A percentile compares a stretch with the other conserved stretches of the same genome.
These are phyloP conservation scores for Scutellaria barbata DNA, from an alignment of 257 asterid genomes.

Conservation along the genomic window DNA sequence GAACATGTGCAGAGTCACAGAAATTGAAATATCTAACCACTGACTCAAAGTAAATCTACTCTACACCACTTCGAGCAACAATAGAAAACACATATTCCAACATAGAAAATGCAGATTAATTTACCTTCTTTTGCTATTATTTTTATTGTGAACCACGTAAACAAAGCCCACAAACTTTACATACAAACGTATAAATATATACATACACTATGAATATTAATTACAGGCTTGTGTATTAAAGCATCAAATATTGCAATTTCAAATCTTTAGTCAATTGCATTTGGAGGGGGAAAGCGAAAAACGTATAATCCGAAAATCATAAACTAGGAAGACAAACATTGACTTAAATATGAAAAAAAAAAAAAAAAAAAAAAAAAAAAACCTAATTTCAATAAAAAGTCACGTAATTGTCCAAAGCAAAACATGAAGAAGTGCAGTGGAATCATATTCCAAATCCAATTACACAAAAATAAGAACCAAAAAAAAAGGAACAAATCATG, in stretches of 20 bases:
- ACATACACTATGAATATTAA: too few species aligned
- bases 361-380: too few species aligned
- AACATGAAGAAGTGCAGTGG: neutral
- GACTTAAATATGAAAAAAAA: neutral
- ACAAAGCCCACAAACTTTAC: neutral
- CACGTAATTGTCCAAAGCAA: neutral
- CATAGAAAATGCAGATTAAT: neutral
- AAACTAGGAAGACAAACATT: slow-evolving; percentile 15
- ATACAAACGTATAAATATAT: too few species aligned
- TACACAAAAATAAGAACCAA: neutral
- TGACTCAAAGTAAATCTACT: neutral
- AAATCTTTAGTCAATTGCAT: slow-evolving; percentile 22
- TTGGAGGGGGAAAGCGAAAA: neutral
- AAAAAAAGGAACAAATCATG: neutral
- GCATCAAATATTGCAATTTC: slow-evolving; percentile 12
- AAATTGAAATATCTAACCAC: neutral
- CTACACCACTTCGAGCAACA: neutral
- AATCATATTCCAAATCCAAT: slow-evolving; percentile 13
- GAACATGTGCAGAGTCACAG: neutral
- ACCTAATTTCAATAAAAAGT: neutral
- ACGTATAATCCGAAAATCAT: neutral
- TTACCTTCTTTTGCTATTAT: neutral
- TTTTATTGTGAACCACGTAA: neutral
- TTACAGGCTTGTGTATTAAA: neutral
- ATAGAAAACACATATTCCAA: too few species aligned